Evolutionary conservation across 305 asterid species (phyloP).

Genomic region (Solanum hybrid): DNA sequence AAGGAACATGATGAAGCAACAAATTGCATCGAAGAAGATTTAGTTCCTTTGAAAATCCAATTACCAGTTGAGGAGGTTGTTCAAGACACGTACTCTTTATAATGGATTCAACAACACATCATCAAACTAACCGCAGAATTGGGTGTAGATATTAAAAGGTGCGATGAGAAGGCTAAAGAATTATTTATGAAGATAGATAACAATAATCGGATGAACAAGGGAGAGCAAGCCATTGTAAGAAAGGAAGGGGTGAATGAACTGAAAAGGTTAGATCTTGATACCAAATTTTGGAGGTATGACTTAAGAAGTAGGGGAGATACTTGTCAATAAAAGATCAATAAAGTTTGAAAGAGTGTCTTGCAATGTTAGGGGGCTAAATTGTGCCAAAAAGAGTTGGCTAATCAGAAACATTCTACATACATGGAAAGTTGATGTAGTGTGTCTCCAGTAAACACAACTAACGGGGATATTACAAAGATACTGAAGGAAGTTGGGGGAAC

Average conservation of each 20-base stretch:
- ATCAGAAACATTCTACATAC: neutral
- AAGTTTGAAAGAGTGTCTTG: neutral
- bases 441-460: neutral
- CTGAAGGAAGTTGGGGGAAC: neutral
- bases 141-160: neutral
- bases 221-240: neutral
- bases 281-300: neutral
- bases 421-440: neutral
- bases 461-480: neutral
- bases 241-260: neutral
- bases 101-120: neutral
- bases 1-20: neutral
- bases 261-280: neutral
- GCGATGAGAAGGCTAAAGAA: neutral
- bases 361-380: neutral
- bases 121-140: neutral
- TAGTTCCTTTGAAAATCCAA: neutral
- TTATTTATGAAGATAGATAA: neutral
- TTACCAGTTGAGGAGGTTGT: neutral
- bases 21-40: neutral
- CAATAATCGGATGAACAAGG: neutral
- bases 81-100: neutral
- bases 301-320: neutral
- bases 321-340: neutral
- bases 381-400: neutral